Base-by-base conservation (phyloP, 106 monocot genomes). In the Dioscorea zingiberensis region DNA sequence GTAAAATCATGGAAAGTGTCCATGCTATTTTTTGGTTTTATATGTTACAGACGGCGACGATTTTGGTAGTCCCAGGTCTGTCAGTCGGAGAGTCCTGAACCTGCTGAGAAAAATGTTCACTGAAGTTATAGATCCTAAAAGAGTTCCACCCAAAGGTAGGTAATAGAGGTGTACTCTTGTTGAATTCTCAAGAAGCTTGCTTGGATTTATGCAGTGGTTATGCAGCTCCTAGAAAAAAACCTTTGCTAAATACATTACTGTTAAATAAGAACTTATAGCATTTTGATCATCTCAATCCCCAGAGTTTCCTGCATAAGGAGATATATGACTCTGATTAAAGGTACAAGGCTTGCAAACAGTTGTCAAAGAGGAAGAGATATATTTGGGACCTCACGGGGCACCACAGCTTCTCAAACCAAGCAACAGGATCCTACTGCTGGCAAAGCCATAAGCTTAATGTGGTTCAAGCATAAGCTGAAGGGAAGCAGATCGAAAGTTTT, bases 331-430 rank as follows among this genome's bases (percentile, higher is more conserved):
- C 21, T 30, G 18, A 46, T 19, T 18, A 45, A n/a, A n/a, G n/a
- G 3, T 56, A 12, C 0, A n/a, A 56, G n/a, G 56, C 23, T 24
- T 21, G 12, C 22, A 57, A 72, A 48, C 64, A 78, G 88, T 44
- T 44, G 57, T 73, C 28, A 63, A 63, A 19, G 44, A 63, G 14
- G 63, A 63, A 46, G 21, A 63, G 71, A 82, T 94, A 19, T 90
- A 94, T 59, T 65, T 94, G 54, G 94, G 94, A 61, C 94, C 94
- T 25, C 90, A 94, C 74, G 90, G 94, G 13, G 87, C 82, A n/a
- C 88, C 89, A 5, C 87, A n/a, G n/a, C 85, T 24, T 78, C 81
- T 51, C 83, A 79, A 30, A 21, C 26, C 68, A 69, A 64, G 63
- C 73, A 73, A 25, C 68, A 68, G 62, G 63, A 80, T 46, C 54